Base-by-base conservation (phyloP, 2,329 filamentous ascomycete species). In the Aciculosporium take region DNA sequence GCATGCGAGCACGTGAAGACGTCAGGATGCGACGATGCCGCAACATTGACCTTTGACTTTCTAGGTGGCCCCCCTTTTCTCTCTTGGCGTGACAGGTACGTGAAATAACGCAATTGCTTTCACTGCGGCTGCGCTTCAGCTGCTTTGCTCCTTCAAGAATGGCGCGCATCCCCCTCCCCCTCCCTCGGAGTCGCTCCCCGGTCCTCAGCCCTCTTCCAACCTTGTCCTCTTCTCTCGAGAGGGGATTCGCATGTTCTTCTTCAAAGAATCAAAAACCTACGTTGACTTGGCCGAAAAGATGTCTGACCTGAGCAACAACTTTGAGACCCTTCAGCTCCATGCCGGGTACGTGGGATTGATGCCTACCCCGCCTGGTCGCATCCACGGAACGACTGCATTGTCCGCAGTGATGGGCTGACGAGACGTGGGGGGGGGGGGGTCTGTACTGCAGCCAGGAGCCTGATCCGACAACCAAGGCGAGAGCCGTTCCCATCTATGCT, bases 401-500 rank as follows among this genome's bases (percentile, higher is more conserved):
- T 12, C 13, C 18, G 32, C 10, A 23, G 32, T n/a, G 18, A 25
- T 20, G n/a, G 27, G 27, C 32, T 41, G 20, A 37, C 8, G 12
- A n/a, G n/a, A 13, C 9, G 3, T 27, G 15, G 8, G 23, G 23
- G 12, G 7, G 5, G 3, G 20, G 15, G 8, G 23, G 23, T 7
- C n/a, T 23, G 13, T 8, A 8, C 7, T 3, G 4, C 52, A 93
- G 86, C 47, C 84, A 94, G 52, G 71, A 79, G 53, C 78, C 84
- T 20, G 91, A 96, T 59, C 66, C 83, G 21, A 61, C 79, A 2
- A 94, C 89, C 47, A 89, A 93, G 46, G 74, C 91, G 21, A 79
- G 91, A 54, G 91, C 89, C 36, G 87, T 95, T 7, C 91, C 91
- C 41, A 96, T 98, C 58, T 96, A 96, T 60, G 87, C 89, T 12